Conservation (phyloP, 495 filamentous ascomycete genomes). For the Xylaria acuta region DNA sequence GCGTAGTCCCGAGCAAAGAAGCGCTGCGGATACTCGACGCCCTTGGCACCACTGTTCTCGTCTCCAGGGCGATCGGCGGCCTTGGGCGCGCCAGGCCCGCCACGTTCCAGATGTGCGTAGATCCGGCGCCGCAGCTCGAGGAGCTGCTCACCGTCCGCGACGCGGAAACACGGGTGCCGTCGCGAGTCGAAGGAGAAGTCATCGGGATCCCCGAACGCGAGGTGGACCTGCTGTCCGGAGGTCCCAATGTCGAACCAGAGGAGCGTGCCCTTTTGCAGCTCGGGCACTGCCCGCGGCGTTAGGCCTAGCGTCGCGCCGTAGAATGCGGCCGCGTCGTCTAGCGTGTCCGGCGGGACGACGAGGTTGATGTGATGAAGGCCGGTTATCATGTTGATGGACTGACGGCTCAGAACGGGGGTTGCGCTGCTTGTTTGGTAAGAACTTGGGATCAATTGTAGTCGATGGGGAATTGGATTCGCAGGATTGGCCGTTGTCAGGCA, state of each 20-base stretch:
- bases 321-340: constrained; percentile 60
- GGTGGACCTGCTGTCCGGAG: constrained; percentile 66
- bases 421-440: not conserved
- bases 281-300: constrained; percentile 55
- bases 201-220: constrained; percentile 50
- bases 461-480: too few species aligned
- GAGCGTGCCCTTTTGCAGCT: constrained; percentile 54
- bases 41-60: constrained; percentile 56
- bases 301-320: constrained; percentile 63
- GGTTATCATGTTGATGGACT: constrained; percentile 56
- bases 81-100: constrained; percentile 56
- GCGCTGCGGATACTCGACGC: constrained; percentile 63
- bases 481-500: not conserved
- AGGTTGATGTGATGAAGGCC: constrained; percentile 68
- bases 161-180: constrained; percentile 65
- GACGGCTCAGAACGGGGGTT: not conserved
- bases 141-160: constrained; percentile 54
- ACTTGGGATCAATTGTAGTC: too few species aligned
- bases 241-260: constrained; percentile 66
- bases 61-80: constrained; percentile 63
- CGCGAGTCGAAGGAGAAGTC: constrained; percentile 53
- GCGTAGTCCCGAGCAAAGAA: constrained; percentile 71
- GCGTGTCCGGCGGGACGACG: constrained; percentile 59
- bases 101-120: constrained; percentile 59
- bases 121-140: constrained; percentile 54